Base-by-base conservation (phyloP, 2,329 filamentous ascomycete genomes). In the Rhinocladiella mackenziei region DNA sequence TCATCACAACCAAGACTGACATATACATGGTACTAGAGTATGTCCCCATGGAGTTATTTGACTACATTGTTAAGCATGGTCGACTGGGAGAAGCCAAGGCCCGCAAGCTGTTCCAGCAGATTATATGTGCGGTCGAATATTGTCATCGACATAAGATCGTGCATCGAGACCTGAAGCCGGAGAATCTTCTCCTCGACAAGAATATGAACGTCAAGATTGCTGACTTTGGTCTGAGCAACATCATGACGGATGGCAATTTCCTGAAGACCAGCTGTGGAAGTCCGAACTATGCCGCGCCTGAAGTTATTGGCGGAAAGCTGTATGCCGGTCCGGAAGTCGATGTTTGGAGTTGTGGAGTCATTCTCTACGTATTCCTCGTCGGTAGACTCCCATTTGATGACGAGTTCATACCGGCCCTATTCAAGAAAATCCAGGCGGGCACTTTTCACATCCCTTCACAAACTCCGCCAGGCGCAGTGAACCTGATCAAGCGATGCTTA, bases 11-110 rank as follows among this genome's bases (percentile, higher is more conserved):
- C 5, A 80, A 83, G 17, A 81, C 78, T 51, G 92, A 98, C 65
- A 98, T 98, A 63, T 92, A 97, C 67, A 98, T 98, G 92, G 92
- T 98, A 36, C 80, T 98, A 56, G 92, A 98, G 68, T 98, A 94
- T 67, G 92, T 92, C 30, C 92, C 92, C 50, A 87, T 87, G 50
- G 92, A 98, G 68, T 76, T 98, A 48, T 98, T 98, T 68, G 91
- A 98, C 67, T 97, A 97, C 69, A 92, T 98, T 51, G 92, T 98
- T 46, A 84, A 89, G 62, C 83, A 96, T 62, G 92, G 92, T 43
- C 83, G 86, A 62, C 88, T 97, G 77, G 81, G 84, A 57, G 92
- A 98, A 66, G 77, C 83, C 49, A 86, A 94, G 64, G 92, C 92
- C n/a, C 83, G 92, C 45, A 88, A 91, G 57, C 96, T 98, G 73